Percentiles rank a stretch among this genome's conserved stretches.
Evolutionary conservation across 2,329 filamentous ascomycete species (phyloP).

Genomic region (Aureobasidium sp.): DNA sequence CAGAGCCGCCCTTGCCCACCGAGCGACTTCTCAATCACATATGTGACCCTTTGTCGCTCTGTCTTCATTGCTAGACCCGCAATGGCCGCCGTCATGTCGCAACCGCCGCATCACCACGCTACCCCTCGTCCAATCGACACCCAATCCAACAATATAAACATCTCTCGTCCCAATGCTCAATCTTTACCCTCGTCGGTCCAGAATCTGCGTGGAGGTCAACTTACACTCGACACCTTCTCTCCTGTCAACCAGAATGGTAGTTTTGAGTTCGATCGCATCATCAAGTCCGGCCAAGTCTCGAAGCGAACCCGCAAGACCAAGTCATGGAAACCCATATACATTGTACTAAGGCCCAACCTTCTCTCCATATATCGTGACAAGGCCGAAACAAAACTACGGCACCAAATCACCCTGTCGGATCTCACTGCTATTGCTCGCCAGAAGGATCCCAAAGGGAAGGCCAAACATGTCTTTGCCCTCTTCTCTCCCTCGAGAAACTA

Average conservation of each 20-base stretch:
- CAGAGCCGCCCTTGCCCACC: background rate
- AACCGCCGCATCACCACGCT: conserved; percentile 8
- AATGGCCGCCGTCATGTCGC: conserved; percentile 23
- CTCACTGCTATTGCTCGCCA: conserved; percentile 85
- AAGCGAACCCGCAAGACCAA: conserved; percentile 93
- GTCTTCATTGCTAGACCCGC: background rate
- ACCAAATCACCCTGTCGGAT: conserved; percentile 82
- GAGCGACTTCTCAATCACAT: background rate
- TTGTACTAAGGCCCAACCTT: conserved; percentile 83
- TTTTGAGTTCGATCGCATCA: conserved; percentile 89
- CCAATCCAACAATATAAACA: background rate
- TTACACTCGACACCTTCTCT: conserved; percentile 61
- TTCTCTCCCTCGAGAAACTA: conserved; percentile 89
- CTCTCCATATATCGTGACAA: conserved; percentile 90
- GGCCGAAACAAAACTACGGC: conserved; percentile 79
- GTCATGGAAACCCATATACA: conserved; percentile 83
- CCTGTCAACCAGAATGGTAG: conserved; percentile 91
- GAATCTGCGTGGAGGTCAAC: conserved; percentile 32
- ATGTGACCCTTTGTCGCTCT: background rate
- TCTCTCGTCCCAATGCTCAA: conserved; percentile 16
- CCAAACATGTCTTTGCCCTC: conserved; percentile 80
- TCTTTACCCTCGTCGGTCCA: conserved; percentile 10
- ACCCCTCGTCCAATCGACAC: background rate
- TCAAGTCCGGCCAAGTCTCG: conserved; percentile 79
- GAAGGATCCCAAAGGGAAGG: conserved; percentile 80